Evolutionary conservation across 106 monocot genomes (phyloP).

Genomic region (Platanthera zijinensis): DNA sequence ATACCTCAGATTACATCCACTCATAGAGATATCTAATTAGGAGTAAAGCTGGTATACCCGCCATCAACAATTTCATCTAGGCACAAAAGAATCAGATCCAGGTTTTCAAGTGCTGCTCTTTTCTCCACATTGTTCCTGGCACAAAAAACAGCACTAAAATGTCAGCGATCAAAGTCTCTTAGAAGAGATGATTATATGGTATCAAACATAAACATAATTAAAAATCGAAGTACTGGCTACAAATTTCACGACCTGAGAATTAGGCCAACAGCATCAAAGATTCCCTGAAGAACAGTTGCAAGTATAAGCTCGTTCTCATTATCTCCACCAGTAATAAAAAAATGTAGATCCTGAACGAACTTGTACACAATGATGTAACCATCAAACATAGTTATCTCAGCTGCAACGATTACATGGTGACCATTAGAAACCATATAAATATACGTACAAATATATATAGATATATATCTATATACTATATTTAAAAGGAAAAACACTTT

Average conservation of each 20-base stretch:
- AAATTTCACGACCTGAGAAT: slow-evolving; percentile 53
- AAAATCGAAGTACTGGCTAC: neutral
- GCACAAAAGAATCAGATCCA: slow-evolving; percentile 35
- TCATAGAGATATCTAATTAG: too few relatives aligned
- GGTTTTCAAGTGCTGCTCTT: slow-evolving; percentile 17
- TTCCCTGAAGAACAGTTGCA: slow-evolving; percentile 76
- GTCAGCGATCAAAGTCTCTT: neutral
- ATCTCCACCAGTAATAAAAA: slow-evolving; percentile 78
- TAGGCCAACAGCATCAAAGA: slow-evolving; percentile 69
- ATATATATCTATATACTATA: too few relatives aligned
- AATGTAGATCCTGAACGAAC: slow-evolving; percentile 85
- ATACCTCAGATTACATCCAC: too few relatives aligned
- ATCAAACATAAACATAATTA: neutral
- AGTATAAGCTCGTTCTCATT: slow-evolving; percentile 93
- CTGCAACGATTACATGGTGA: too few relatives aligned
- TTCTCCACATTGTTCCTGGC: slow-evolving; percentile 17
- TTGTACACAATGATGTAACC: slow-evolving; percentile 69
- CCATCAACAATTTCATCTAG: slow-evolving; percentile 58
- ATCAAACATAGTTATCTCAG: slow-evolving; percentile 50
- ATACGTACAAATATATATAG: too few relatives aligned
- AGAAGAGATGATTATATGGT: neutral
- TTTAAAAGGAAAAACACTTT: too few relatives aligned
- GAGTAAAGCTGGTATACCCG: slow-evolving; percentile 22
- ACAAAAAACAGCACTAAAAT: neutral
- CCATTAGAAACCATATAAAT: too few relatives aligned